Evolutionary conservation across 805 yeast species (phyloP), one percentile per base, ranked within the genome.

Genomic region (Ogataea corticis): DNA sequence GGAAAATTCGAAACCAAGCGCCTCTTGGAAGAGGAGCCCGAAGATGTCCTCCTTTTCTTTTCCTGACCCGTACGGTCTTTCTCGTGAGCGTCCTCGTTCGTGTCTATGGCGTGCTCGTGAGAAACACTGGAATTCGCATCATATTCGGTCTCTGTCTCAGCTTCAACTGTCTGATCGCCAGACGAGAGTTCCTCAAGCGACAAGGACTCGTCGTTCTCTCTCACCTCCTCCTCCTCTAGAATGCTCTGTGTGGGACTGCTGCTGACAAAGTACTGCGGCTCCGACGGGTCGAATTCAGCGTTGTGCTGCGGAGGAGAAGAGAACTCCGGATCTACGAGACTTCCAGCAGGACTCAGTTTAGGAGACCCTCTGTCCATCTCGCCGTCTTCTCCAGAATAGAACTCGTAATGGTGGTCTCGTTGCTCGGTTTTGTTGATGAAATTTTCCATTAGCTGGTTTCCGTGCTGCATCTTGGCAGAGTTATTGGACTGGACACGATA

Each of bases 401-500:
- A 91, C 62, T 91, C 97, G 63, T 83, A 91, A 63, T 90, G 88
- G 63, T 91, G 96, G 65, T 91, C 97, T 40, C 88, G 77, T 61
- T 83, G 90, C 63, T 91, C 98, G 38, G 88, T 80, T 34, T 78
- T 77, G 57, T 87, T 86, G 48, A 91, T 85, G 58, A 87, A 70
- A 37, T 80, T 79, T 62, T 91, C 97, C 80, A 91, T 83, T 49
- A 75, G 66, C 45, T 65, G 62, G 41, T 70, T 70, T 59, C 68
- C 67, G 11, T 56, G 65, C 46, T 59, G 63, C 67, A 65, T 65
- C 42, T 67, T 67, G 19, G 63, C 65, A 4, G 81, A 65, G 46
- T 77, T 77, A 57, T 86, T 85, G 2, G 94, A 83, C 60, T 80
- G 82, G 12, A 87, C 82, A 43, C 96, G 70, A 55, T 76, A 85